These are phyloP conservation scores for Aspergillus haitiensis DNA, from an alignment of 495 filamentous ascomycete genomes.

Conservation along the genomic window DNA sequence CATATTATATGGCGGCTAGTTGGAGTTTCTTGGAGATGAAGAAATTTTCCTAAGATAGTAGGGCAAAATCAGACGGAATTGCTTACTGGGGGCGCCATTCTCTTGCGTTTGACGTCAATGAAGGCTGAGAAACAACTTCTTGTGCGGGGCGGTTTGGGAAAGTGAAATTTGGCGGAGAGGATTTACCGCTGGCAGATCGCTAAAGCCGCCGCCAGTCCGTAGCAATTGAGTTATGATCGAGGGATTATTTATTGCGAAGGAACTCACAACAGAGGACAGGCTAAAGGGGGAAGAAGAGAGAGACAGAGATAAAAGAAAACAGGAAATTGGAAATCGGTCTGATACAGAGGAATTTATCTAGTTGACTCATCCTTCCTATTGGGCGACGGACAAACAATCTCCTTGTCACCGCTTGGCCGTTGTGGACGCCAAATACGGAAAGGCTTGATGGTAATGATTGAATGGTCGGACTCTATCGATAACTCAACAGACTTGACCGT, in stretches of 20 bases:
- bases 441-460: too few relatives aligned
- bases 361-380: neutral
- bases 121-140: conserved; percentile 2
- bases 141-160: conserved; percentile 14
- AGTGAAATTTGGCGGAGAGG: conserved; percentile 16
- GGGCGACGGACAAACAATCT: too few relatives aligned
- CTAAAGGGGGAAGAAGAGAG: neutral
- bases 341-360: neutral
- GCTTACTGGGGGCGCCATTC: conserved; percentile 44
- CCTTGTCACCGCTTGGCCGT: too few relatives aligned
- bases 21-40: neutral
- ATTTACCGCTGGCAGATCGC: conserved; percentile 7
- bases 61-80: neutral
- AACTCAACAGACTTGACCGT: too few relatives aligned
- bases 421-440: too few relatives aligned
- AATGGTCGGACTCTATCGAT: too few relatives aligned
- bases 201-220: neutral
- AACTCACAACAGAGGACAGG: neutral
- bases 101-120: conserved; percentile 9
- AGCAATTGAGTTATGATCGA: neutral
- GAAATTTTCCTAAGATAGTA: neutral
- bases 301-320: neutral
- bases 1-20: neutral
- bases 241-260: neutral
- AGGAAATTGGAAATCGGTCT: neutral